Percentiles rank a stretch among this genome's conserved stretches.
Conservation (phyloP, 768 basidiomycete species). For the Pholiota microspora region DNA sequence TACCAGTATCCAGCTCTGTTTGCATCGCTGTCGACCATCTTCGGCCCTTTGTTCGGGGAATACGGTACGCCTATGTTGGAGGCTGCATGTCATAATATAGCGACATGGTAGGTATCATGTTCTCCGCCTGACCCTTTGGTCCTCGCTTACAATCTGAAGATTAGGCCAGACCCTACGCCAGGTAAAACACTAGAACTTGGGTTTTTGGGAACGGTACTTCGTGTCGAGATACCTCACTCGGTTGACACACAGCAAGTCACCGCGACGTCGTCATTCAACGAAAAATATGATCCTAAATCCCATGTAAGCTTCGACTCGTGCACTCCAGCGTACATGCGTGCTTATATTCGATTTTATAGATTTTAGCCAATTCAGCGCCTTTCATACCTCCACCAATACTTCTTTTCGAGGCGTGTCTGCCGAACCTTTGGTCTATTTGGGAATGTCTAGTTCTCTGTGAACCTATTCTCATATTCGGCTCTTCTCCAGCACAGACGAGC, state of each 20-base stretch:
- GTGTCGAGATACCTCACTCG: slow-evolving; percentile 66
- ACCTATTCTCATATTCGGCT: slow-evolving; percentile 80
- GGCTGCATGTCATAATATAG: slow-evolving; percentile 81
- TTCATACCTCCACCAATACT: slow-evolving; percentile 55
- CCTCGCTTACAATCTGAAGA: slow-evolving; percentile 37
- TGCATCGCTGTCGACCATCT: slow-evolving; percentile 56
- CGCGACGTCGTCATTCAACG: slow-evolving; percentile 47
- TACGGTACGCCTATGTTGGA: slow-evolving; percentile 84
- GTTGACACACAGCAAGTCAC: slow-evolving; percentile 73
- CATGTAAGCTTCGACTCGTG: slow-evolving; percentile 40
- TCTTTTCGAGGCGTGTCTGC: slow-evolving; percentile 61
- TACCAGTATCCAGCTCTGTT: slow-evolving; percentile 84
- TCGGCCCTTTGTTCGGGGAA: slow-evolving; percentile 72
- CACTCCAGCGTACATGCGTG: not conserved
- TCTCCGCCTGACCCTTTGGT: slow-evolving; percentile 8
- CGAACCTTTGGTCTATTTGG: slow-evolving; percentile 85
- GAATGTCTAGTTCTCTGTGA: slow-evolving; percentile 92
- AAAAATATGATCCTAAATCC: slow-evolving; percentile 48
- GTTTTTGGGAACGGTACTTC: slow-evolving; percentile 76
- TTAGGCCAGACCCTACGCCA: slow-evolving; percentile 75
- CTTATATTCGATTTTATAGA: slow-evolving; percentile 34
- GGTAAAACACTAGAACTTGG: slow-evolving; percentile 76
- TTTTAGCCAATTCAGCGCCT: slow-evolving; percentile 65
- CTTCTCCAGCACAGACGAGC: slow-evolving; percentile 78
- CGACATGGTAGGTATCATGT: slow-evolving; percentile 64